These are phyloP conservation scores for Ampelocalamus luodianensis DNA, from an alignment of 176 grass and related monocot genomes.

Conservation along the genomic window DNA sequence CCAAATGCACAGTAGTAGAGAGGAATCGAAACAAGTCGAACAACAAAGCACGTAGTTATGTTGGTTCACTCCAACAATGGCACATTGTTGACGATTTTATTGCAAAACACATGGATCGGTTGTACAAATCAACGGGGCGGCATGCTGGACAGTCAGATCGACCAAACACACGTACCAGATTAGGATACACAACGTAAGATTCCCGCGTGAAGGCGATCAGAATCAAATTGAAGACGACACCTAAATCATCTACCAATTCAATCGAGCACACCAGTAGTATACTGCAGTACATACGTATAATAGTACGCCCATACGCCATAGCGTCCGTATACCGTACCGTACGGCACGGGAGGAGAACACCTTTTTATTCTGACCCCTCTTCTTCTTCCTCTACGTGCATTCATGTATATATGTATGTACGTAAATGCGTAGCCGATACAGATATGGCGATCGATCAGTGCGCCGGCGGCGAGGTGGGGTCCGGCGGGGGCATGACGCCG, in stretches of 20 bases:
- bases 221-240: not conserved
- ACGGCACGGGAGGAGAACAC: not conserved
- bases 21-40: too few relatives aligned
- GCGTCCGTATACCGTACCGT: not conserved
- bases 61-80: too few relatives aligned
- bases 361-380: not conserved
- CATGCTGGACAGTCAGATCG: not conserved
- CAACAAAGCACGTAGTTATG: too few relatives aligned
- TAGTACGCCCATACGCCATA: not conserved
- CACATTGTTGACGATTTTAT: slow-evolving; percentile 13
- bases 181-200: not conserved
- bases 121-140: slow-evolving; percentile 6
- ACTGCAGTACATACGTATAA: not conserved
- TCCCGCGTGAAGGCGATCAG: too few relatives aligned
- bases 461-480: slow-evolving; percentile 43
- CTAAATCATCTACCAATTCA: too few relatives aligned
- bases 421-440: not conserved
- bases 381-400: not conserved
- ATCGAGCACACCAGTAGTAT: not conserved
- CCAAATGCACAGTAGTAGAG: too few relatives aligned
- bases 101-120: slow-evolving; percentile 10
- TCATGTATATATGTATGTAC: not conserved
- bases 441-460: slow-evolving; percentile 9
- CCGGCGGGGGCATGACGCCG: slow-evolving; percentile 39
- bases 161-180: too few relatives aligned